Evolutionary conservation across 2,329 filamentous ascomycete genomes (phyloP), one percentile per base, ranked within the genome.

Genomic region (Nakataea oryzae): DNA sequence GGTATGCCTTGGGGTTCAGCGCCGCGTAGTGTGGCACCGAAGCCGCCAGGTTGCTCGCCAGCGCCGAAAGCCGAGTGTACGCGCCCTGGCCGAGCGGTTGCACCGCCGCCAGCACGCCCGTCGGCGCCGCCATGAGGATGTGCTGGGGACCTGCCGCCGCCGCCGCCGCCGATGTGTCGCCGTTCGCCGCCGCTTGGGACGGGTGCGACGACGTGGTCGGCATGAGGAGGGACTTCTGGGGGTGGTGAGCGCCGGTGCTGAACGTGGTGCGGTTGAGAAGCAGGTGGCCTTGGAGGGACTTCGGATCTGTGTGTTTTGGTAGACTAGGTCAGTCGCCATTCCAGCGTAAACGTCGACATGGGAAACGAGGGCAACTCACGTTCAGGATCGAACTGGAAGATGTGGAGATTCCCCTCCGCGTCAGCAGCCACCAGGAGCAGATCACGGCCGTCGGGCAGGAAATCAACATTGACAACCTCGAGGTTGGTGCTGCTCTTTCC

Each of bases 361-460:
- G 41, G 54, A 13, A 34, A 57, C 13, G 32, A 47, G 54, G 61
- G 54, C 11, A 14, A 82, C 88, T 75, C 80, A 95, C 91, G 89
- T 71, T 97, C 93, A 0, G 95, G 95, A 70, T 97, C 93, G 70
- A 95, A 99, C 74, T 97, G 91, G 66, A 97, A 77, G 58, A 97
- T 82, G 71, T 97, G 91, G 54, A 99, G 75, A 68, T 95, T 91
- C 65, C 90, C 90, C 68, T 96, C 88, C 47, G 88, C 86, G 72
- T 97, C 93, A 14, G 89, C 86, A 7, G 90, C 88, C 54, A 97
- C 79, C 66, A 99, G 87, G 70, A 88, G 91, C 14, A 99, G 78
- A 63, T 92, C 87, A 62, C 89, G 86, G 9, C 90, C 90, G 68
- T 93, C 88, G 0, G 95, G 95, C 9, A 99, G 76, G 69, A 99